Base-by-base conservation (phyloP, 371 early-diverging fungal species). In the Mortierella sp. region DNA sequence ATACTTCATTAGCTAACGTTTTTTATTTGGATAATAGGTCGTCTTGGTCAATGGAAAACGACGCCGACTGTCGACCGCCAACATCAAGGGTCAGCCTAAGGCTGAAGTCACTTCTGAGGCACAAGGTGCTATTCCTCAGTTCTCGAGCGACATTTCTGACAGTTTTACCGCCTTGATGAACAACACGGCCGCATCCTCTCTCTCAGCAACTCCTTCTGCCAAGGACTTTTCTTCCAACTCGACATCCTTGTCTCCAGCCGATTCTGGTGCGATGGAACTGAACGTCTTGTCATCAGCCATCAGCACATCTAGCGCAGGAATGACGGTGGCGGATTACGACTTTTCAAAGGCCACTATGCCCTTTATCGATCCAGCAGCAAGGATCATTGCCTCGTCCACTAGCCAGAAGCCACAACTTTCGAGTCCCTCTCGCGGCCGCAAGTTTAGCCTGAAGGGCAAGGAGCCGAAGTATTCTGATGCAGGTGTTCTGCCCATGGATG, bases 401-500 rank as follows among this genome's bases (percentile, higher is more conserved):
- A 50, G 14, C 16, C 66, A 71, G 22, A 34, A 55, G 61, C 48
- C 31, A 16, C n/a, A 47, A 19, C 71, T 67, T 22, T 24, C 39
- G 14, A 8, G 34, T 34, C 19, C 58, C 5, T 58, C 34, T 0
- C 66, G 66, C 22, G 29, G 43, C 8, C 68, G 80, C 43, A 74
- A 68, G 31, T 63, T 52, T 19, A 77, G 68, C n/a, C 52, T 77
- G 41, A 81, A 77, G 52, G 74, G 71, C 29, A 77, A 77, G 50
- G 77, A 81, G 19, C 29, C 47, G 1, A 76, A 52, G 52, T 64
- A 52, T 1, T 41, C 50, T 9, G 80, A 76, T 10, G 26, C 70
- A 0, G 55, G 19, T 13, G 71, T 85, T 0, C 85, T 91, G 5
- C 87, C 89, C 0, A 91, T 91, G 89, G 91, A 91, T 71, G 91